Conservation (phyloP, 2,329 filamentous ascomycete genomes). For the Fusarium napiforme region DNA sequence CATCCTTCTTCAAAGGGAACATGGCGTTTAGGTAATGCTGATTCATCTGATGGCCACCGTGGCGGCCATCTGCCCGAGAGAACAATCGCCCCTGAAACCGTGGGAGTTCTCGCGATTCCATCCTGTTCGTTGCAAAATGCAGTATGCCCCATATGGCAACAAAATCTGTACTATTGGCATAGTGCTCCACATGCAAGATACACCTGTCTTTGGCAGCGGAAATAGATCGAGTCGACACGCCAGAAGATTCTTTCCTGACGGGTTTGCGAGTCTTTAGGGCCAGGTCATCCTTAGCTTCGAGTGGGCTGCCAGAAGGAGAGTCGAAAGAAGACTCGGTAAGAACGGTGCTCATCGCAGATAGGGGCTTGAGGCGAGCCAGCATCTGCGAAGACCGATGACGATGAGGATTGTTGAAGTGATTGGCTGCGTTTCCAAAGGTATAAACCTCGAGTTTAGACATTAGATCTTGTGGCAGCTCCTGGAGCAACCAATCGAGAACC, state of each 20-base stretch:
- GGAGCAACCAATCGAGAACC: slow-evolving; percentile 80
- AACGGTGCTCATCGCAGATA: slow-evolving; percentile 48
- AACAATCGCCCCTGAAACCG: slow-evolving; percentile 73
- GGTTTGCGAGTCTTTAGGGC: slow-evolving; percentile 23
- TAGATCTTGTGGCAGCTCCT: slow-evolving; percentile 74
- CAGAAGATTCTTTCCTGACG: slow-evolving; percentile 41
- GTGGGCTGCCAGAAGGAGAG: slow-evolving; percentile 36
- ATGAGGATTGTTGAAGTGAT: slow-evolving; percentile 84
- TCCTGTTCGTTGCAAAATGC: slow-evolving; percentile 66
- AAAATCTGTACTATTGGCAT: slow-evolving; percentile 78
- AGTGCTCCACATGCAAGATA: slow-evolving; percentile 82
- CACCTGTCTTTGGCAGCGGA: slow-evolving; percentile 58
- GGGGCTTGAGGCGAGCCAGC: slow-evolving; percentile 48
- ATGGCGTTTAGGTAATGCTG: slow-evolving; percentile 72
- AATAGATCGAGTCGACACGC: slow-evolving; percentile 50
- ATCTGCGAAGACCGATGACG: slow-evolving; percentile 60
- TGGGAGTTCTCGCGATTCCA: slow-evolving; percentile 59
- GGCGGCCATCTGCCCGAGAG: slow-evolving; percentile 57
- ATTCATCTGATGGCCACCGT: slow-evolving; percentile 67
- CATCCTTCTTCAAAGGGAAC: slow-evolving; percentile 63
- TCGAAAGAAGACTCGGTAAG: slow-evolving; percentile 52
- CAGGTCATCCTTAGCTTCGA: slow-evolving; percentile 30
- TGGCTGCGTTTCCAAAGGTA: slow-evolving; percentile 82
- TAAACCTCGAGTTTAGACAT: slow-evolving; percentile 78
- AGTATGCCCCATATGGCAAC: slow-evolving; percentile 80